phyloP scores from a whole-genome alignment of 176 grass and related monocot genomes.

The Coix lacrymajobi region DNA sequence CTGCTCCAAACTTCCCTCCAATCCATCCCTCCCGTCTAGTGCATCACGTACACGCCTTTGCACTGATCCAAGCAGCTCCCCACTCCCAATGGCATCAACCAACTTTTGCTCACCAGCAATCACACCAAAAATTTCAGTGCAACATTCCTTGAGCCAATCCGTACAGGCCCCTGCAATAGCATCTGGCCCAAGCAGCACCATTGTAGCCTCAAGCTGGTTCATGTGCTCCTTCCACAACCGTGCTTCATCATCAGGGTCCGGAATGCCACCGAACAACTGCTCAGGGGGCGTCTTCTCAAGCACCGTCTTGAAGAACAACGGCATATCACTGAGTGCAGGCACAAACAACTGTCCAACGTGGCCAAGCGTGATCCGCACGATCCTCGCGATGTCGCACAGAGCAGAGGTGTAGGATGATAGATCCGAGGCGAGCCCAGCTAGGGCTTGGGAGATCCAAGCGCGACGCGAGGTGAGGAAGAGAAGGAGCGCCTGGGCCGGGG shows the following conservation, averaged over 20 bases:
- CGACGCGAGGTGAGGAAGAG: constrained; percentile 76
- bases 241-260: constrained; percentile 83
- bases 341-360: constrained; percentile 84
- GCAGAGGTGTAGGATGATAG: constrained; percentile 52
- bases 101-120: constrained; percentile 44
- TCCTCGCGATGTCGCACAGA: constrained; percentile 67
- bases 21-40: constrained; percentile 59
- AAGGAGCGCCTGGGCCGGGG: constrained; percentile 55
- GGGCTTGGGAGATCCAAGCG: constrained; percentile 78
- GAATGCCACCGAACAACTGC: constrained; percentile 86
- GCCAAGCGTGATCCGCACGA: constrained; percentile 65
- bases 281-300: constrained; percentile 77
- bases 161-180: constrained; percentile 55
- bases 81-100: constrained; percentile 62
- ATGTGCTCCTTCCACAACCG: constrained; percentile 74
- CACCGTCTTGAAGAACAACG: constrained; percentile 83
- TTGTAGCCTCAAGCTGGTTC: constrained; percentile 82
- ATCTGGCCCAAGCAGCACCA: constrained; percentile 67
- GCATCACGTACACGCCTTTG: constrained; percentile 64
- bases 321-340: constrained; percentile 70
- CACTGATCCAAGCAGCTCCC: constrained; percentile 54
- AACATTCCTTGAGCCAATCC: constrained; percentile 73
- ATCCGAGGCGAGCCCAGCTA: constrained; percentile 45
- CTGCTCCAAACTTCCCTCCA: constrained; percentile 82
- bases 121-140: constrained; percentile 68